Evolutionary conservation across 805 yeast genomes (phyloP), one percentile per base, ranked within the genome.

Genomic region (baker's yeast (Saccharomyces cerevisiae)): DNA sequence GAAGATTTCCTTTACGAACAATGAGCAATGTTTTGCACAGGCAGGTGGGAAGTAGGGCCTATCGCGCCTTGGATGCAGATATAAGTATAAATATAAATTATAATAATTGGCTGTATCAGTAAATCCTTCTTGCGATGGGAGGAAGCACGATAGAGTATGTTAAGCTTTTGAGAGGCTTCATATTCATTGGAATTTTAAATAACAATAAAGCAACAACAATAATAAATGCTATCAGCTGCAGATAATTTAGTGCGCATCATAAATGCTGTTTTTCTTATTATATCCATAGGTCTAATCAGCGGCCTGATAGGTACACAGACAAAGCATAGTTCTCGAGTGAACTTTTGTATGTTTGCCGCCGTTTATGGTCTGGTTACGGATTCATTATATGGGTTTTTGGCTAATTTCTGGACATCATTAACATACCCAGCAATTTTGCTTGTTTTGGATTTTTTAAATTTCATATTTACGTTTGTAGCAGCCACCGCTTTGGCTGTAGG

Each of bases 401-500:
- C 97, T 43, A 82, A 80, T 76, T 83, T 94, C 64, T 66, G 89
- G 61, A 81, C 83, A 57, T 61, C 65, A 9, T 78, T 92, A 58
- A 96, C 96, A 47, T 87, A 95, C 86, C 98, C 98, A 62, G 72
- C 88, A 51, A 71, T 91, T 62, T 72, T 89, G 69, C 82, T 85
- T 56, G 64, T 76, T 54, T 76, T 89, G 68, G 99, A 94, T 78
- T 85, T 89, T 76, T 77, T 94, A 74, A 90, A 90, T 80, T 74
- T 83, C 64, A 87, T 91, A 63, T 94, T 94, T 84, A 84, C 96
- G 54, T 89, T 94, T 72, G 83, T 98, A 50, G 98, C 89, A 61
- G 98, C 91, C 66, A 83, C 96, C 55, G 96, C 96, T 52, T 77
- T 94, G 69, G 98, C 98, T 52, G 96, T 89, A 57, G 95, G 84